Percentiles rank a stretch among this genome's conserved stretches.
Evolutionary conservation across 2,329 filamentous ascomycete species (phyloP).

Genomic region (Lasiodiplodia hormozganensis): DNA sequence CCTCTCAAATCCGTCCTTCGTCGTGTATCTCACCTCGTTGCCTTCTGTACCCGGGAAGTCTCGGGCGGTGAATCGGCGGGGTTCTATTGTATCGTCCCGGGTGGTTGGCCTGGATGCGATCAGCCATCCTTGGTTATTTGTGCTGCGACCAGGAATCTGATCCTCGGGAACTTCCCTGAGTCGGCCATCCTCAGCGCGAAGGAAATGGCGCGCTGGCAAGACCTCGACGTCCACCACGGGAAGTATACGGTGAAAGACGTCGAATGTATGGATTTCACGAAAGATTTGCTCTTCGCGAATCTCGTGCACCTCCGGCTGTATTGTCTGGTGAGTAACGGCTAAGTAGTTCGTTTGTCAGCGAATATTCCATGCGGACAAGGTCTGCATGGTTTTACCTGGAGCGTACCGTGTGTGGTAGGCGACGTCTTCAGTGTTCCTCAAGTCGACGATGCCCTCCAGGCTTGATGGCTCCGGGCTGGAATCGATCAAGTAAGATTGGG

Average conservation of each 20-base stretch:
- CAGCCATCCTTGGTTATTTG: slow-evolving; percentile 34
- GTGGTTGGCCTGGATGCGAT: slow-evolving; percentile 34
- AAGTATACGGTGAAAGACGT: slow-evolving; percentile 60
- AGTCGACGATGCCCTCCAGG: slow-evolving; percentile 43
- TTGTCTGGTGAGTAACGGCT: slow-evolving; percentile 60
- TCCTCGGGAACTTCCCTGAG: slow-evolving; percentile 56
- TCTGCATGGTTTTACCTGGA: slow-evolving; percentile 41
- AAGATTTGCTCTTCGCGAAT: slow-evolving; percentile 56
- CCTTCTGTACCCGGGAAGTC: slow-evolving; percentile 49
- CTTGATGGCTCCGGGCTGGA: slow-evolving; percentile 14
- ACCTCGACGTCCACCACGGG: slow-evolving; percentile 62
- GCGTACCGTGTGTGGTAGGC: slow-evolving; percentile 46
- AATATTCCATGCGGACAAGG: slow-evolving; percentile 36
- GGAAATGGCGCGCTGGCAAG: slow-evolving; percentile 60
- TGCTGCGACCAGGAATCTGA: slow-evolving; percentile 43
- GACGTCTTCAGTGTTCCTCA: slow-evolving; percentile 48
- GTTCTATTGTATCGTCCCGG: slow-evolving; percentile 4
- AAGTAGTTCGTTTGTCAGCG: background rate
- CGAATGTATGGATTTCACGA: slow-evolving; percentile 62
- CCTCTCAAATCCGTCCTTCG: slow-evolving; percentile 49
- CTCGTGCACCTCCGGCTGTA: slow-evolving; percentile 54
- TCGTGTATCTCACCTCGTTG: slow-evolving; percentile 48
- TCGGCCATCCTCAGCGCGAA: slow-evolving; percentile 43
- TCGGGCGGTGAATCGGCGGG: slow-evolving; percentile 43
- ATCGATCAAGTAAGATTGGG: slow-evolving; percentile 10